Evolutionary conservation across 2,329 filamentous ascomycete species (phyloP).

Genomic region (Penicillium sp.): DNA sequence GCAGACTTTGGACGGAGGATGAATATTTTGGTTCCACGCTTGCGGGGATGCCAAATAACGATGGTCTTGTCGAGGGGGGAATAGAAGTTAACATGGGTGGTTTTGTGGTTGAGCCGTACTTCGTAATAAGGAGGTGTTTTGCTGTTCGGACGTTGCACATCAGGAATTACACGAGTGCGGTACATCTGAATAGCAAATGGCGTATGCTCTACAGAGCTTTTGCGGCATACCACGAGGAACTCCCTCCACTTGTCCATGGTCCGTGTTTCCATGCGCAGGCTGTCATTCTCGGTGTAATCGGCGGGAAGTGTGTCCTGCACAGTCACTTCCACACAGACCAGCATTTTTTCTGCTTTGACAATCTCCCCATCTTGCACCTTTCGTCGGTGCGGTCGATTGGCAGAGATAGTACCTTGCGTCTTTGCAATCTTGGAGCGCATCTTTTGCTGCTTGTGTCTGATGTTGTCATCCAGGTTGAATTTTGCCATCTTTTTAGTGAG

Average conservation of each 20-base stretch:
- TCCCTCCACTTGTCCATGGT: conserved; percentile 66
- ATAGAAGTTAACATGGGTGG: conserved; percentile 61
- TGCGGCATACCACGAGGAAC: conserved; percentile 62
- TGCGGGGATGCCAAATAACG: conserved; percentile 60
- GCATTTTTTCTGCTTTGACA: conserved; percentile 68
- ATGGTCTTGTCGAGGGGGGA: conserved; percentile 67
- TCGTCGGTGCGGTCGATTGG: conserved; percentile 35
- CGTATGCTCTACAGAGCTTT: conserved; percentile 54
- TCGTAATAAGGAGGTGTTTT: conserved; percentile 58
- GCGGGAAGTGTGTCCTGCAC: conserved; percentile 54
- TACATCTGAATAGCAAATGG: conserved; percentile 61
- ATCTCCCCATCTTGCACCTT: conserved; percentile 59
- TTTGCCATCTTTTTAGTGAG: conserved; percentile 41
- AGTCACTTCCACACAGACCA: conserved; percentile 60
- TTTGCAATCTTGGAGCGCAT: conserved; percentile 40
- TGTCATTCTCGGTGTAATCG: conserved; percentile 65
- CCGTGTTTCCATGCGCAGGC: conserved; percentile 58
- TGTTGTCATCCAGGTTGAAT: conserved; percentile 47
- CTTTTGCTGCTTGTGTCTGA: conserved; percentile 42
- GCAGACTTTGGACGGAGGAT: conserved; percentile 63
- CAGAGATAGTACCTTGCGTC: conserved; percentile 38
- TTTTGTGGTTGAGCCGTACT: conserved; percentile 55
- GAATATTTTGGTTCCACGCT: conserved; percentile 58
- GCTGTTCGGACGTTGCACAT: conserved; percentile 54
- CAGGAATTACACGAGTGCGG: conserved; percentile 63